Evolutionary conservation across 441 rosid species (phyloP).

Genomic region (Eugenia klotzschiana): DNA sequence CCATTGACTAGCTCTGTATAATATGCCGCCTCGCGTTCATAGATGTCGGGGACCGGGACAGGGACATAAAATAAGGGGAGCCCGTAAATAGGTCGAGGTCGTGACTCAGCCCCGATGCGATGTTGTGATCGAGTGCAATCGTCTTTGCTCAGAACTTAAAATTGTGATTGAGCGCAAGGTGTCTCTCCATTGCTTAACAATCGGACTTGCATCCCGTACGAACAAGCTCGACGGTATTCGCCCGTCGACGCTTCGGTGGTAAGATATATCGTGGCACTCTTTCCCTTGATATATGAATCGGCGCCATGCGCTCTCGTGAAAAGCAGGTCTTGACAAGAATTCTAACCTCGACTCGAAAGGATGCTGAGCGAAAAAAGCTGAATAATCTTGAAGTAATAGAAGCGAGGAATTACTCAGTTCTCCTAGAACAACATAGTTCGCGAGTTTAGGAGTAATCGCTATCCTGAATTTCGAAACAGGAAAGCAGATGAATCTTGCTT

Average conservation of each 20-base stretch:
- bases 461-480: background rate
- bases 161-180: background rate
- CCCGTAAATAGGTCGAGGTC: background rate
- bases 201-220: background rate
- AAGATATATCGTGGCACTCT: background rate
- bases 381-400: background rate
- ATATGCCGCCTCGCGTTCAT: background rate
- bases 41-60: background rate
- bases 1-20: background rate
- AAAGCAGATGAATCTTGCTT: background rate
- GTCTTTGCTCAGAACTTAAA: no score
- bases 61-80: background rate
- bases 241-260: background rate
- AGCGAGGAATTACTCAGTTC: background rate
- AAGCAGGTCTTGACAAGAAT: background rate
- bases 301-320: rapidly evolving
- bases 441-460: background rate
- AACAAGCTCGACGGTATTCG: background rate
- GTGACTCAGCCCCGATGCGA: background rate
- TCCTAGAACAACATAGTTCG: background rate
- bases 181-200: background rate
- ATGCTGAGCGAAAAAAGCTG: rapidly evolving
- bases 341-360: background rate
- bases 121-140: background rate
- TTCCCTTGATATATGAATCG: background rate